These are phyloP conservation scores for Trichoderma afroharzianum DNA, from an alignment of 2,329 filamentous ascomycete species.

Conservation along the genomic window DNA sequence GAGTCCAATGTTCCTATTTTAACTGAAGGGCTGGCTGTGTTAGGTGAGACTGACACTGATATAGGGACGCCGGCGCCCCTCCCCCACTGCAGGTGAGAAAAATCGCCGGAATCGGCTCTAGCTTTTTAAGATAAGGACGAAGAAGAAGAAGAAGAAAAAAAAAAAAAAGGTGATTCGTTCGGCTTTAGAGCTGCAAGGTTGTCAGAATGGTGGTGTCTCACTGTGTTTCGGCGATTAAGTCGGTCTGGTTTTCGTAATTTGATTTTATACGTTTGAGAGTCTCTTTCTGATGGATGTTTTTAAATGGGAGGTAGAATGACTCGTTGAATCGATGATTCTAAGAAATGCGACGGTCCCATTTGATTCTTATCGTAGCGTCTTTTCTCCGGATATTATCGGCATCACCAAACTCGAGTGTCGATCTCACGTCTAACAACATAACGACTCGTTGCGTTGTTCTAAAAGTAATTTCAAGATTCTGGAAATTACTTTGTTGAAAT, in stretches of 20 bases:
- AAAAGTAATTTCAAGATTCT: neutral
- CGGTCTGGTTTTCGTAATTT: neutral
- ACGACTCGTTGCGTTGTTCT: neutral
- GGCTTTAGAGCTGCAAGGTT: neutral
- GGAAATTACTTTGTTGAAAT: neutral
- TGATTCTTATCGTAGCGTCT: conserved; percentile 8
- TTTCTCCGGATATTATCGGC: conserved; percentile 14
- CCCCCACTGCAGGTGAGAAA: conserved; percentile 8
- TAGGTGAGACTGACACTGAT: neutral
- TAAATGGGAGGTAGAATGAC: neutral
- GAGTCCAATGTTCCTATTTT: neutral
- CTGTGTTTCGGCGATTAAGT: neutral
- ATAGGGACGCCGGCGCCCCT: neutral
- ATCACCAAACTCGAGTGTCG: neutral
- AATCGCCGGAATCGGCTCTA: conserved; percentile 13
- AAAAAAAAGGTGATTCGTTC: neutral
- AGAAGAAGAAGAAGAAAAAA: neutral
- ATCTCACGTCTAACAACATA: neutral
- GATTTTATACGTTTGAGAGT: neutral
- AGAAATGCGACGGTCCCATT: neutral
- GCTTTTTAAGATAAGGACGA: neutral
- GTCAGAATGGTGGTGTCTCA: too few species aligned
- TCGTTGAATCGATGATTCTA: neutral
- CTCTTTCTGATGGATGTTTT: neutral
- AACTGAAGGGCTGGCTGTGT: neutral